Base-by-base conservation (phyloP, 495 filamentous ascomycete species). In the Tuber microsphaerosporum region DNA sequence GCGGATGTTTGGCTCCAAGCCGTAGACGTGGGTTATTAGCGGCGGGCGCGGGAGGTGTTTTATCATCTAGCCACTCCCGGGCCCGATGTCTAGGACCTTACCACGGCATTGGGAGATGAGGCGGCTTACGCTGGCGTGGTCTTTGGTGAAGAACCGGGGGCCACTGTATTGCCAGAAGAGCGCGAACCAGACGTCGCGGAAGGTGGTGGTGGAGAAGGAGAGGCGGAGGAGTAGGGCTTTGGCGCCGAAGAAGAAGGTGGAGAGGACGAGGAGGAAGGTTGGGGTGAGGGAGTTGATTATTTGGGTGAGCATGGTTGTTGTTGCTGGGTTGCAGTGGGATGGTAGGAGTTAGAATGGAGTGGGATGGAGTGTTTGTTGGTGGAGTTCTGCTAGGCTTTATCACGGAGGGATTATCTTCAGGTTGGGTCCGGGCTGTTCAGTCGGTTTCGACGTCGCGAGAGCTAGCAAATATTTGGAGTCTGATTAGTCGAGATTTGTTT, bases 141-240 rank as follows among this genome's bases (percentile, higher is more conserved):
- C 22, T 20, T 14, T 5, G 22, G 70, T 94, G 90, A 84, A 92
- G 91, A n/a, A n/a, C 22, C 48, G 48, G 9, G 48, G 20, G 48
- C 48, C 82, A 92, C 92, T 65, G 94, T 97, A 84, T 94, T 89
- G 85, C 97, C 94, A 80, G 95, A 89, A 72, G 95, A 83, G 82
- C 86, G 88, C 79, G 85, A 83, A 74, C 82, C 83, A 73, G 84
- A 77, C 86, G 89, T 89, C 26, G 22, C 71, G 26, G 45, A 19
- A 68, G 19, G 68, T 42, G 10, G 71, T 42, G 16, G 39, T 34
- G 31, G 43, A 8, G 34, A 34, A 14, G 34, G 3, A 16, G 4
- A 71, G 34, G 31, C 14, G 70, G 10, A 31, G 43, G 34, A 34
- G 9, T 4, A 71, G 34, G 31, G 70, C 43, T 71, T 42, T 41